These are phyloP conservation scores for Penicillium palitans DNA, from an alignment of 2,329 filamentous ascomycete species.

Conservation along the genomic window DNA sequence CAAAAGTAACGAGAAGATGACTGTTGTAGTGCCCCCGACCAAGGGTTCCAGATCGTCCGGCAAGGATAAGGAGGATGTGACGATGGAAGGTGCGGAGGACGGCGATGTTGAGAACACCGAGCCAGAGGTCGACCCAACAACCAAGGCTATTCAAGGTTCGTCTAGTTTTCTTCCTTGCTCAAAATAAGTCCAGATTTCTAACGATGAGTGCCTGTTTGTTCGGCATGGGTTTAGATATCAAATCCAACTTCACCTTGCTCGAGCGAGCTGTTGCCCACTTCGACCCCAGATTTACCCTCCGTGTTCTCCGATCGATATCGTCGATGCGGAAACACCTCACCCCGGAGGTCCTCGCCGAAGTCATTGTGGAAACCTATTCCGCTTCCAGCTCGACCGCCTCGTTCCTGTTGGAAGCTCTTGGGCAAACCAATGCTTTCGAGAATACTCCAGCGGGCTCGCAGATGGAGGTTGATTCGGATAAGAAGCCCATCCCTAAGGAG, in stretches of 20 bases:
- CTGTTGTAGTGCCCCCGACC: conserved; percentile 73
- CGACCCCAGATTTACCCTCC: conserved; percentile 90
- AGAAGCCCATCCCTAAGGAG: conserved; percentile 67
- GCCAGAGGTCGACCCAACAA: conserved; percentile 46
- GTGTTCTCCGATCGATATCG: conserved; percentile 91
- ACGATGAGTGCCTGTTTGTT: neutral
- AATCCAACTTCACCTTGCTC: conserved; percentile 86
- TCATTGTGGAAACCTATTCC: conserved; percentile 78
- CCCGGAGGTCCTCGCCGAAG: conserved; percentile 75
- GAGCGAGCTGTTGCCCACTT: conserved; percentile 91
- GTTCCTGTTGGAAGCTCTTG: conserved; percentile 69
- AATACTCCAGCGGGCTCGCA: conserved; percentile 59
- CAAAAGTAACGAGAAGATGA: conserved; percentile 76
- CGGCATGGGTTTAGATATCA: conserved; percentile 68
- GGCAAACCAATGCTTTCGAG: conserved; percentile 65
- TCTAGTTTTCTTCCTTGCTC: neutral
- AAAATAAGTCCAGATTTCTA: neutral
- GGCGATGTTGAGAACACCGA: conserved; percentile 49
- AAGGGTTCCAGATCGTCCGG: conserved; percentile 63
- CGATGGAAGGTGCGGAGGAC: conserved; percentile 62
- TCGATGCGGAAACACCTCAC: conserved; percentile 89
- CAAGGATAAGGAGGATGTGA: conserved; percentile 65
- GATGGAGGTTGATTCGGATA: conserved; percentile 74
- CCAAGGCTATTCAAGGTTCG: conserved; percentile 52
- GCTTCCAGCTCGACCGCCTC: conserved; percentile 66